phyloP scores from a whole-genome alignment of 192 early-diverging fungal genomes.

The Ambispora gerdemannii region DNA sequence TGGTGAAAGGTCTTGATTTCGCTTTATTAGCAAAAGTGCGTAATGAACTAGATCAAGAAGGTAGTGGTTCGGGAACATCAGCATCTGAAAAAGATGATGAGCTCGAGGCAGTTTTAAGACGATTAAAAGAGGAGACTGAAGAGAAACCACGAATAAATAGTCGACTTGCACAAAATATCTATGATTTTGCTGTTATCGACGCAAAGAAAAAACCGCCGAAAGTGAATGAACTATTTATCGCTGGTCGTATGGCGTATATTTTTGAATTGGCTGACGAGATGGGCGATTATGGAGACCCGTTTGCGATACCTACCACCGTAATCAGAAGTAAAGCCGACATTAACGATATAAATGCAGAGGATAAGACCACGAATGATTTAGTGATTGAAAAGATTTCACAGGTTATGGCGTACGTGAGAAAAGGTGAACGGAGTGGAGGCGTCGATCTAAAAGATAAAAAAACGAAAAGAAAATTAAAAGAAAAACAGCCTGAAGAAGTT shows the following conservation, averaged over 20 bases:
- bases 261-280: constrained; percentile 59
- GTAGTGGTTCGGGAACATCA: constrained; percentile 40
- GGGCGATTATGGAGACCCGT: constrained; percentile 44
- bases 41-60: constrained; percentile 47
- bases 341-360: constrained; percentile 37
- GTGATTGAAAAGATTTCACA: constrained; percentile 71
- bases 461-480: constrained; percentile 41
- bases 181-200: constrained; percentile 41
- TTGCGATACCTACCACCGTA: constrained; percentile 66
- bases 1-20: constrained; percentile 92
- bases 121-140: constrained; percentile 43
- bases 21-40: constrained; percentile 73
- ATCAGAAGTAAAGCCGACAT: constrained; percentile 77
- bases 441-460: constrained; percentile 44
- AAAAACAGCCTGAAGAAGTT: constrained; percentile 29
- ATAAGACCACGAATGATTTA: constrained; percentile 55
- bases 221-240: constrained; percentile 67
- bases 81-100: constrained; percentile 39
- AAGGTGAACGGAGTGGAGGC: constrained; percentile 37
- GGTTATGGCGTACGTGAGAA: constrained; percentile 52
- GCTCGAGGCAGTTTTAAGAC: constrained; percentile 43
- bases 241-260: constrained; percentile 74
- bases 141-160: constrained; percentile 41
- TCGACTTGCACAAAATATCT: constrained; percentile 49
- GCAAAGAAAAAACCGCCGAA: constrained; percentile 40